Conservation (phyloP, 2,329 filamentous ascomycete species). For the Chaetomiaceae sp. region DNA sequence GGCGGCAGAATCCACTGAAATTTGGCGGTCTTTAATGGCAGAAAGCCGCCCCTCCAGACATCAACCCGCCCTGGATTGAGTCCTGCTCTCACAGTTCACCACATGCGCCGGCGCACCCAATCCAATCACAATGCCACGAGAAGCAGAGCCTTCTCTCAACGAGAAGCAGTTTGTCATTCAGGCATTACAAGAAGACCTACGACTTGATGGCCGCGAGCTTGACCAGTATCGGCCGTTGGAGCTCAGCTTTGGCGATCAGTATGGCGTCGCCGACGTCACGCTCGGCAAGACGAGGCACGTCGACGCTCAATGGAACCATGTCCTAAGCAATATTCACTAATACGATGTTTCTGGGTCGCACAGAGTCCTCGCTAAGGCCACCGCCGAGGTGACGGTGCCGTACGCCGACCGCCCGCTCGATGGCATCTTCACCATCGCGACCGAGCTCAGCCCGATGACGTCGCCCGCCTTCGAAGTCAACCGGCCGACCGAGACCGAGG, state of each 20-base stretch:
- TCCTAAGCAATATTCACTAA: no score
- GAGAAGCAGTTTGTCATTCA: constrained; percentile 82
- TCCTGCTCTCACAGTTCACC: neutral
- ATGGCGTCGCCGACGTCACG: constrained; percentile 80
- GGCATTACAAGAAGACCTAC: constrained; percentile 72
- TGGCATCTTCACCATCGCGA: constrained; percentile 86
- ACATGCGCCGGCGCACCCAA: neutral
- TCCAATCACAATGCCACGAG: constrained; percentile 68
- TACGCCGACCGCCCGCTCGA: constrained; percentile 88
- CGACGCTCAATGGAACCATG: no score
- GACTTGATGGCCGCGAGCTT: constrained; percentile 75
- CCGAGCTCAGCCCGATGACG: constrained; percentile 88
- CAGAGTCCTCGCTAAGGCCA: constrained; percentile 73
- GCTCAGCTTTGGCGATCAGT: constrained; percentile 81
- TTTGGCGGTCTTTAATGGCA: constrained; percentile 24
- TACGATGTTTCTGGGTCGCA: no score
- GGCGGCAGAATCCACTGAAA: constrained; percentile 25
- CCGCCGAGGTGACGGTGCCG: constrained; percentile 80
- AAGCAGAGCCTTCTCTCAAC: constrained; percentile 82
- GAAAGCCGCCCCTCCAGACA: constrained; percentile 22
- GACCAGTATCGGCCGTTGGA: constrained; percentile 74
- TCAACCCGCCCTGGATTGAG: neutral
- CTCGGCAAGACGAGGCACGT: constrained; percentile 84
- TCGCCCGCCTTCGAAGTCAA: constrained; percentile 85
- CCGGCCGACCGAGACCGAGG: constrained; percentile 75